Conservation (phyloP, 768 basidiomycete species). For the Leccinum disarticulatum region DNA sequence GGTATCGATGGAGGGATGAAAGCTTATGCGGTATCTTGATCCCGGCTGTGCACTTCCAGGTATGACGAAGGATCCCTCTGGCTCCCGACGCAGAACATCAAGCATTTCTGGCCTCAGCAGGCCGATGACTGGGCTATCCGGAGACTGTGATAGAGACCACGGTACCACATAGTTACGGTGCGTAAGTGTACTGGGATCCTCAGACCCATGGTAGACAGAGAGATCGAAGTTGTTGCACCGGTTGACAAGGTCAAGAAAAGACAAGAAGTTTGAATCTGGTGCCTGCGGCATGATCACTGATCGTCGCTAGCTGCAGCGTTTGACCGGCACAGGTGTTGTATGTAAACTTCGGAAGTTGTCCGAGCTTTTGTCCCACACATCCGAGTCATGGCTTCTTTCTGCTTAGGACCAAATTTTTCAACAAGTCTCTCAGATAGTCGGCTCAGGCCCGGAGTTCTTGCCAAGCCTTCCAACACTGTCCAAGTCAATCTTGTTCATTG, state of each 20-base stretch:
- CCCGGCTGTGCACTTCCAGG: conserved; percentile 27
- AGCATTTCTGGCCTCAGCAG: conserved; percentile 59
- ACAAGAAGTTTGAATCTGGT: conserved; percentile 13
- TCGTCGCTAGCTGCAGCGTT: not conserved
- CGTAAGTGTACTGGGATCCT: conserved; percentile 25
- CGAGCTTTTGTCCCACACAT: not conserved
- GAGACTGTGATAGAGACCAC: conserved; percentile 51
- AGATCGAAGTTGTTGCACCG: conserved; percentile 69
- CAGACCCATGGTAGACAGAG: conserved; percentile 28
- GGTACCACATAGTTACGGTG: conserved; percentile 51
- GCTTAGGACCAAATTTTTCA: not conserved
- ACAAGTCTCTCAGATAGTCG: not conserved
- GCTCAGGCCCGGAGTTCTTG: not conserved
- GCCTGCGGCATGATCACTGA: conserved; percentile 7
- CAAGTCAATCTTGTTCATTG: not conserved
- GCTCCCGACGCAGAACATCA: conserved; percentile 50
- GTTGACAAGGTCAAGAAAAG: conserved; percentile 64
- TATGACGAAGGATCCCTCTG: conserved; percentile 44
- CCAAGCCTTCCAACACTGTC: not conserved
- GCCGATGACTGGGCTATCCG: conserved; percentile 57
- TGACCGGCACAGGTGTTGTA: not conserved
- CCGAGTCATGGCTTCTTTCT: too few species aligned
- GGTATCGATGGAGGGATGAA: conserved; percentile 51
- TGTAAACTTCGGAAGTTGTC: not conserved
- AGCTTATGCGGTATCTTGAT: conserved; percentile 41